Evolutionary conservation across 129 eudicot genomes (phyloP), one percentile per base, ranked within the genome.

Genomic region (Flaveria ramosissima): DNA sequence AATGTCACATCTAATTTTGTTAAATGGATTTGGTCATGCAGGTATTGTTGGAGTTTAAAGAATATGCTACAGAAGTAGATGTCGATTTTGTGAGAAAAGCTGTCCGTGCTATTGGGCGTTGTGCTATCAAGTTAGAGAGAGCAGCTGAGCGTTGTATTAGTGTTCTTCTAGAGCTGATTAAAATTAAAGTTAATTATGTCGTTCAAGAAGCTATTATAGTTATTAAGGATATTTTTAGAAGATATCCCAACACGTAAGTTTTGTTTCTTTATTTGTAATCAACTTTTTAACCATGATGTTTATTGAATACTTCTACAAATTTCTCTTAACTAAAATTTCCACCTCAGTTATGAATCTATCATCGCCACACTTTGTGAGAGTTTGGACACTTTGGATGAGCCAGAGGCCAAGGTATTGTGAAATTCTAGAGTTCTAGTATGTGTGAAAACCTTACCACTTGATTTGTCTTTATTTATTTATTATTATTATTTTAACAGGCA

Each of bases 131-230:
- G 81, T 82, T 94, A 71, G 99, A 94, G 89, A 94, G 99, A 79
- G 99, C 99, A 11, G 99, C 99, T 72, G 99, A 94, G 63, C 93
- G 99, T 36, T 94, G 99, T 85, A 94, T 94, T 27, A 94, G 99
- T 78, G 99, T 94, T 61, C 86, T 94, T 82, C 90, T 94, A 72
- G 99, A 94, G 80, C 85, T 94, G 73, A 94, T 94, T 68, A 94
- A 94, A 83, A 94, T 94, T 71, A 94, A 94, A 94, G 99, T 94
- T 56, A 94, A 94, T 72, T 94, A 94, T 71, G 98, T 94, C 62
- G 96, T 94, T 66, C 98, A 94, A 83, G 98, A 94, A 82, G 98
- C 97, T 65, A 94, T 94, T 27, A 94, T 94, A 68, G 98, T 94
- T 83, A 94, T 94, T 50, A 94, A 94, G 69, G 98, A 94, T 74